Evolutionary conservation across 345 rosid species (phyloP), one percentile per base, ranked within the genome.

Genomic region (Arabidopsis arenosa): DNA sequence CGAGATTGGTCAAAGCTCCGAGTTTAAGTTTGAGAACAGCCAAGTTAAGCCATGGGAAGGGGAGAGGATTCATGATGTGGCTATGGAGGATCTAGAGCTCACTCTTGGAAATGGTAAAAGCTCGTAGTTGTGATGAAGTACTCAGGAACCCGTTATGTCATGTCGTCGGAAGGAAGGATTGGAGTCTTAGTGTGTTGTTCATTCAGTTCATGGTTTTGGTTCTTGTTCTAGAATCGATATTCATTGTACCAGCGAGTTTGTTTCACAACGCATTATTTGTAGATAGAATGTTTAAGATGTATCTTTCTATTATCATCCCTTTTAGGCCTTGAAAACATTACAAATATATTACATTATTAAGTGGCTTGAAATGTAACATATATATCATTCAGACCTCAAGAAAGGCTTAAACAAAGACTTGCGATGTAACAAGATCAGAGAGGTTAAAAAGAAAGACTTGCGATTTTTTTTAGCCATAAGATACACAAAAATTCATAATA

Each of bases 31-130:
- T 57, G 88, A 85, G 72, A 88, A 75, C 45, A 87, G 86, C 23
- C 96, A 85, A 76, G 98, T 93, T 61, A 95, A 88, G 84, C 93
- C 99, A 2, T 95, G 99, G 99, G 99, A 95, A 84, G 99, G 99
- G 66, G 99, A 95, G 83, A 92, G 84, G 90, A 95, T 95, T 74
- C 98, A 90, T 64, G 99, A 95, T 68, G 92, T 90, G 43, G 96
- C 89, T 48, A 62, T 95, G 85, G 99, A 95, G 64, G 99, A 93
- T 72, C 93, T 95, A 26, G 99, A 95, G 86, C 99, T 95, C 83
- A 89, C 97, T 1, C 97, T 95, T 43, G 99, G 98, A 76, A 86
- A 76, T 14, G 81, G 82, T 63, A 95, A 93, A 45, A 84, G 89
- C 77, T 70, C 80, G 47, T 59, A 68, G 67, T n/a, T 72, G 79